Conservation (phyloP, 75 land plant genomes). For the Sequoiadendron giganteum region DNA sequence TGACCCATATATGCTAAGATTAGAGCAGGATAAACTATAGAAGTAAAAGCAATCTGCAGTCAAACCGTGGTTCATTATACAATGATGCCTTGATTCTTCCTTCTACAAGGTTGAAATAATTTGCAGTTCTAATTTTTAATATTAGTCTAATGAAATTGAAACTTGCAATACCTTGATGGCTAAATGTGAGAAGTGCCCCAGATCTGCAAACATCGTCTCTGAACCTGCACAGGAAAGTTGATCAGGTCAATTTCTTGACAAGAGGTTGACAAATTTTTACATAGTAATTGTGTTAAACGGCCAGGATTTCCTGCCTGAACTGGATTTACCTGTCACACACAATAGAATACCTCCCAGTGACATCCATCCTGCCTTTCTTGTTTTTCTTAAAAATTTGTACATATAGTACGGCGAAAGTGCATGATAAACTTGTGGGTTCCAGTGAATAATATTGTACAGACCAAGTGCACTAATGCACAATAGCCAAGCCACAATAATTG, state of each 20-base stretch:
- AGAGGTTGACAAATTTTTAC: background rate
- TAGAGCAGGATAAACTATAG: slow-evolving; percentile 51
- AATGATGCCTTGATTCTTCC: background rate
- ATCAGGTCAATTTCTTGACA: background rate
- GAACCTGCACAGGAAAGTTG: slow-evolving; percentile 43
- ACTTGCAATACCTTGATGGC: slow-evolving; percentile 64
- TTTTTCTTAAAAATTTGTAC: slow-evolving; percentile 67
- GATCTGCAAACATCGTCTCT: slow-evolving; percentile 98
- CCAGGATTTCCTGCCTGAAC: background rate
- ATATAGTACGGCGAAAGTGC: slow-evolving; percentile 84
- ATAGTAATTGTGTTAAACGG: background rate
- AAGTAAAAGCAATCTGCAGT: slow-evolving; percentile 54
- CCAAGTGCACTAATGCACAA: slow-evolving; percentile 81
- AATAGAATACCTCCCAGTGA: slow-evolving; percentile 86
- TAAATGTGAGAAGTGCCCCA: slow-evolving; percentile 85
- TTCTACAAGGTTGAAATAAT: background rate
- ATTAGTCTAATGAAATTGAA: background rate
- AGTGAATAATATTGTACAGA: slow-evolving; percentile 67
- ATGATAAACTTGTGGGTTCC: slow-evolving; percentile 58
- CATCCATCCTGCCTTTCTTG: slow-evolving; percentile 65
- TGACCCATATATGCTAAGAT: slow-evolving; percentile 64
- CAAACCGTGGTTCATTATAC: background rate
- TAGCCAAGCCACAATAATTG: slow-evolving; percentile 73
- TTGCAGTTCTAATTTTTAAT: background rate
- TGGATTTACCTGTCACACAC: slow-evolving; percentile 72